These are phyloP conservation scores for Populus davidiana DNA, from an alignment of 345 rosid genomes.

Conservation along the genomic window DNA sequence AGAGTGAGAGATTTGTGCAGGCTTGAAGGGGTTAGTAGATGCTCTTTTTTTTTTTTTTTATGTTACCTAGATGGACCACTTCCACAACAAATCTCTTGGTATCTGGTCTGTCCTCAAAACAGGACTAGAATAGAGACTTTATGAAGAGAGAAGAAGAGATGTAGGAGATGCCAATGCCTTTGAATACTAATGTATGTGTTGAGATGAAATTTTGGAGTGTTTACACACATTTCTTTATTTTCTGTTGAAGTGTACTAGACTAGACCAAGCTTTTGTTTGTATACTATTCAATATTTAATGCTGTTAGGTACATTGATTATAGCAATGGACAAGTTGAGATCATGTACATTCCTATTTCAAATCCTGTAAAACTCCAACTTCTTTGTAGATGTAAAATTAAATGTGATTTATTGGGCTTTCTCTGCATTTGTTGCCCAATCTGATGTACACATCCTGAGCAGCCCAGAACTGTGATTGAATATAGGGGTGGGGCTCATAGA, in stretches of 20 bases:
- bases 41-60: not conserved
- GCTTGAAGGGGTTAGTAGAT: not conserved
- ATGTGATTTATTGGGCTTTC: not conserved
- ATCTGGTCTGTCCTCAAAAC: not conserved
- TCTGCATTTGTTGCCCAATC: not conserved
- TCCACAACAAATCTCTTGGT: not conserved
- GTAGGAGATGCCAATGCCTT: not conserved
- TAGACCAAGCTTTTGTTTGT: not conserved
- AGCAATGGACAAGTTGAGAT: not conserved
- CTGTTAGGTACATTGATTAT: not conserved
- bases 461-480: not conserved
- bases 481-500: not conserved
- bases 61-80: not conserved
- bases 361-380: not conserved
- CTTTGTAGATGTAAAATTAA: not conserved
- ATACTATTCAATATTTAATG: not conserved
- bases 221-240: not conserved
- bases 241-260: not conserved
- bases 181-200: not conserved
- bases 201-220: not conserved
- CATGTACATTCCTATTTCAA: not conserved
- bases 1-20: not conserved
- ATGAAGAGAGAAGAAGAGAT: not conserved
- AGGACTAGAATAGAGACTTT: not conserved
- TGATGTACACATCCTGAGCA: not conserved